Evolutionary conservation across 352 stramenopile species (phyloP).

Genomic region (Globisporangium alternatum): DNA sequence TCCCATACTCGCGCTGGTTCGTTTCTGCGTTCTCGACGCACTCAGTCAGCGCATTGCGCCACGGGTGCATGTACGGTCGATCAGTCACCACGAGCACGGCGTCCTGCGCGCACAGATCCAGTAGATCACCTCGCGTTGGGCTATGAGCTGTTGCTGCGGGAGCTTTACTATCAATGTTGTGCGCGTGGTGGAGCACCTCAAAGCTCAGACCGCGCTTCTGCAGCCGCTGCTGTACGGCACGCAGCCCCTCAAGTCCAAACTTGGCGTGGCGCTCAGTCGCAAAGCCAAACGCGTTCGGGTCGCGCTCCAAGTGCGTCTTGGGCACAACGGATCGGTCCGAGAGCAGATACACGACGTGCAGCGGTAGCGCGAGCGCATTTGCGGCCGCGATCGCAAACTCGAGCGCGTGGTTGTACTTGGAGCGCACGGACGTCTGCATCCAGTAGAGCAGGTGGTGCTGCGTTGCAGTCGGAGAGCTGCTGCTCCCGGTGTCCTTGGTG

Average conservation of each 20-base stretch:
- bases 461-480: constrained; percentile 1
- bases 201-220: constrained; percentile 48
- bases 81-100: constrained; percentile 76
- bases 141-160: constrained; percentile 6
- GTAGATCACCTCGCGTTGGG: constrained; percentile 33
- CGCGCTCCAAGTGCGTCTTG: constrained; percentile 19
- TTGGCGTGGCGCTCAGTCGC: constrained; percentile 67
- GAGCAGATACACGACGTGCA: constrained; percentile 77
- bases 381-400: constrained; percentile 72
- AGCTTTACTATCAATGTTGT: constrained; percentile 14
- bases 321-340: constrained; percentile 48
- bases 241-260: constrained; percentile 74
- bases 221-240: constrained; percentile 39
- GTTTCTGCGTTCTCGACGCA: constrained; percentile 30
- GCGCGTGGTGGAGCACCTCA: constrained; percentile 57
- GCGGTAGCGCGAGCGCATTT: constrained; percentile 56
- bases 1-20: constrained; percentile 42
- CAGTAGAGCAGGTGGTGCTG: constrained; percentile 67
- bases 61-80: constrained; percentile 67
- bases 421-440: constrained; percentile 85
- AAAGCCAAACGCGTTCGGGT: constrained; percentile 64
- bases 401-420: constrained; percentile 81
- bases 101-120: constrained; percentile 39
- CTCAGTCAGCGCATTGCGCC: constrained; percentile 37
- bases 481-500: neutral